Base-by-base conservation (phyloP, 805 yeast species). In the Pichia occidentalis region DNA sequence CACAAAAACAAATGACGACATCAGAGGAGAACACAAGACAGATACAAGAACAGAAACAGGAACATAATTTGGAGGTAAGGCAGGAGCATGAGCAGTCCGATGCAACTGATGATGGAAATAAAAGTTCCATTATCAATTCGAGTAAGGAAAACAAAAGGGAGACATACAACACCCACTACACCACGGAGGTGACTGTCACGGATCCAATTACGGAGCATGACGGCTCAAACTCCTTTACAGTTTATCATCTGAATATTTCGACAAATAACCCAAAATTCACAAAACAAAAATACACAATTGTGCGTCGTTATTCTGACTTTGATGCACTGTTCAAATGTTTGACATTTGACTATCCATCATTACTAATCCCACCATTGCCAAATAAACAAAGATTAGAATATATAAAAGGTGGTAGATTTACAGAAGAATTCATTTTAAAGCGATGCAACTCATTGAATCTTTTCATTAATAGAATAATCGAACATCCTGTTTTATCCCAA, bases 331-430 rank as follows among this genome's bases (percentile, higher is more conserved):
- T 80, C 59, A 83, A 80, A 44, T 78, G 85, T 40, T 64, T 90
- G 37, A 57, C 69, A 35, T 80, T 76, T 48, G 96, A 88, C 54
- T 83, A 68, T 55, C 95, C 97, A 0, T 83, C 92, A 4, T 70
- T 85, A 43, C 75, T 92, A 11, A 75, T 90, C 0, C 98, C 98
- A 1, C 97, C 97, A 11, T 67, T 90, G 37, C 98, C 98, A 0
- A 94, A 90, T 45, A 88, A 87, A 59, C 85, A 84, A 63, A 75
- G 95, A 43, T 67, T 90, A 50, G 95, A 90, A 57, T 90, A 92
- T 60, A 70, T 90, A 36, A 87, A 94, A 26, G 97, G 98, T 9
- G 97, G 90, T 51, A 69, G 97, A 26, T 90, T 90, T 56, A 77
- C 90, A 20, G 68, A 75, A 11, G 87, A 84, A 42, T 92, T 92